These are phyloP conservation scores for Botrytis hyacinthi DNA, from an alignment of 2,329 filamentous ascomycete genomes.

Conservation along the genomic window DNA sequence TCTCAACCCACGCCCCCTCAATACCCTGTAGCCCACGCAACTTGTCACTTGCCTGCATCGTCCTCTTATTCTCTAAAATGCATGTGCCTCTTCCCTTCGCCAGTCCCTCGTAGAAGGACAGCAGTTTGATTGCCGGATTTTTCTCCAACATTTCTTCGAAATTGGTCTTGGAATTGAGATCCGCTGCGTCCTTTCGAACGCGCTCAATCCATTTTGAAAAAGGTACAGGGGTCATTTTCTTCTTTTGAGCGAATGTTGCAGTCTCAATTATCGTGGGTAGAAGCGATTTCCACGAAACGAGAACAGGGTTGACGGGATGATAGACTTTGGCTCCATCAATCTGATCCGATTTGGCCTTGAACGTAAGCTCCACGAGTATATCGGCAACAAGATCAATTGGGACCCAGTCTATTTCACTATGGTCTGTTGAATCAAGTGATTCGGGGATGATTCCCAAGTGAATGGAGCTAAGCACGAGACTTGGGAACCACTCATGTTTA, in stretches of 20 bases:
- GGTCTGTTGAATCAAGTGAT: not conserved
- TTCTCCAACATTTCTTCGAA: not conserved
- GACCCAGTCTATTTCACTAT: not conserved
- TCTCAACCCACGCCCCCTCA: not conserved
- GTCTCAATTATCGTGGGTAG: not conserved
- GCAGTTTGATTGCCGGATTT: not conserved
- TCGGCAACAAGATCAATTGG: not conserved
- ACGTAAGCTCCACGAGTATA: not conserved
- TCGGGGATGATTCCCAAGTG: not conserved
- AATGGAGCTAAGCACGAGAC: not conserved
- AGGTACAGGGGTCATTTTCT: not conserved
- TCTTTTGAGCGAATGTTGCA: not conserved
- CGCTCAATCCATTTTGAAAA: not conserved
- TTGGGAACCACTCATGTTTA: conserved; percentile 2
- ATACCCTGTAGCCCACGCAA: not conserved
- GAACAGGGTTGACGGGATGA: not conserved
- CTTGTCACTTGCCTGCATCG: not conserved
- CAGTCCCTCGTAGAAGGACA: not conserved
- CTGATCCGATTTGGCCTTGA: not conserved
- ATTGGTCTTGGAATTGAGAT: not conserved
- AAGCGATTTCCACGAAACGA: not conserved
- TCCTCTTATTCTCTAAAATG: not conserved
- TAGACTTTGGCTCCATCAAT: not conserved
- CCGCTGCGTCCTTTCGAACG: not conserved
- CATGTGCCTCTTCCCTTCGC: not conserved